Conservation (phyloP, 2,329 filamentous ascomycete species). For the Xylariaceae sp. region DNA sequence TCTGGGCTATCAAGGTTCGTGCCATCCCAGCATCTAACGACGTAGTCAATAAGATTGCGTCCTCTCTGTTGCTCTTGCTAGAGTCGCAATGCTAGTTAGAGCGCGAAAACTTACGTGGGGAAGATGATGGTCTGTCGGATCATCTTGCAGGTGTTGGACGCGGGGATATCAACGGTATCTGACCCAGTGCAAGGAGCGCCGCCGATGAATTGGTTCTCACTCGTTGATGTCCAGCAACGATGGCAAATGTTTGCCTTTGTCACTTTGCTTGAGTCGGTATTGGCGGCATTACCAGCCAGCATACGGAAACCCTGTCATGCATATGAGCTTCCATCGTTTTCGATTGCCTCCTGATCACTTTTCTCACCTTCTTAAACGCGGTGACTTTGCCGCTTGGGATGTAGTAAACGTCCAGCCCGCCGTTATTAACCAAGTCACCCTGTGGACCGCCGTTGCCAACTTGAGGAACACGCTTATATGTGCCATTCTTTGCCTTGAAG, state of each 20-base stretch:
- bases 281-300: constrained; percentile 41
- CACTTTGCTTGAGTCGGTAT: constrained; percentile 38
- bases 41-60: not conserved
- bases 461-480: constrained; percentile 41
- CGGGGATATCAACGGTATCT: constrained; percentile 48
- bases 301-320: constrained; percentile 41
- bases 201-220: constrained; percentile 44
- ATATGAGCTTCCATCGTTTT: not conserved
- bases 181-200: constrained; percentile 46
- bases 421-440: constrained; percentile 40
- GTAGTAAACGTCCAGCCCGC: constrained; percentile 43
- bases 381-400: constrained; percentile 40
- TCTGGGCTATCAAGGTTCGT: constrained; percentile 45
- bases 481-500: constrained; percentile 41
- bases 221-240: constrained; percentile 43
- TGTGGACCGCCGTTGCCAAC: constrained; percentile 43
- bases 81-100: not conserved
- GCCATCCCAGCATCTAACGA: constrained; percentile 46
- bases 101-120: constrained; percentile 32
- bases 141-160: constrained; percentile 44
- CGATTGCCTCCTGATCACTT: not conserved
- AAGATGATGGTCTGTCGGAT: constrained; percentile 52
- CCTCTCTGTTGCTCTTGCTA: not conserved
- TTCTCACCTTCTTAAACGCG: constrained; percentile 37
- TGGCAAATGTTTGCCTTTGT: constrained; percentile 41